A percentile compares a stretch with the other conserved stretches of the same genome.
Conservation (phyloP, 805 yeast genomes). For the Zygosaccharomyces gambellarensis region DNA sequence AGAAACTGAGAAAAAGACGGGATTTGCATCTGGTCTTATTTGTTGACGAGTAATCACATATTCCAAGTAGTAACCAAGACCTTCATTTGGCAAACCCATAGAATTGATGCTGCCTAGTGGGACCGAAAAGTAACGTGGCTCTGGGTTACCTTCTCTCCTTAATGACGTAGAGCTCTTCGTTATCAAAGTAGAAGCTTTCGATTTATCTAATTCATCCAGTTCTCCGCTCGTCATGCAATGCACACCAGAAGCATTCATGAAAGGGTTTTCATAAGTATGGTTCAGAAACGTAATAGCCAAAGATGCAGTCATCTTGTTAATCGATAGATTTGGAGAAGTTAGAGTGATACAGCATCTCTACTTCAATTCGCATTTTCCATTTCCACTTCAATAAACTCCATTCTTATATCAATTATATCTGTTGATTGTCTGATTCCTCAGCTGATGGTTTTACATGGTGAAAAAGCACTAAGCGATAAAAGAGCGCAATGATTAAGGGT, state of each 20-base stretch:
- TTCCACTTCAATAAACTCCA: background rate
- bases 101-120: too few relatives aligned
- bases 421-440: background rate
- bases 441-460: background rate
- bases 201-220: conserved; percentile 24
- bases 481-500: background rate
- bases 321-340: background rate
- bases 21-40: too few relatives aligned
- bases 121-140: too few relatives aligned
- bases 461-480: background rate
- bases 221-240: conserved; percentile 31
- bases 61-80: too few relatives aligned
- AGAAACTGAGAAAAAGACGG: too few relatives aligned
- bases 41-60: too few relatives aligned
- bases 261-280: conserved; percentile 25
- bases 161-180: conserved; percentile 30
- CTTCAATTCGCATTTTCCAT: background rate
- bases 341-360: background rate
- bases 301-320: conserved; percentile 11
- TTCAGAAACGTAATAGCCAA: conserved; percentile 22
- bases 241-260: conserved; percentile 35
- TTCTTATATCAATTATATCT: background rate
- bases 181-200: conserved; percentile 30
- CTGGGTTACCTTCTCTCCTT: conserved; percentile 18
- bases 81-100: too few relatives aligned